Evolutionary conservation across 805 yeast species (phyloP), one percentile per base, ranked within the genome.

Genomic region (Starmerella potacharoeniae): DNA sequence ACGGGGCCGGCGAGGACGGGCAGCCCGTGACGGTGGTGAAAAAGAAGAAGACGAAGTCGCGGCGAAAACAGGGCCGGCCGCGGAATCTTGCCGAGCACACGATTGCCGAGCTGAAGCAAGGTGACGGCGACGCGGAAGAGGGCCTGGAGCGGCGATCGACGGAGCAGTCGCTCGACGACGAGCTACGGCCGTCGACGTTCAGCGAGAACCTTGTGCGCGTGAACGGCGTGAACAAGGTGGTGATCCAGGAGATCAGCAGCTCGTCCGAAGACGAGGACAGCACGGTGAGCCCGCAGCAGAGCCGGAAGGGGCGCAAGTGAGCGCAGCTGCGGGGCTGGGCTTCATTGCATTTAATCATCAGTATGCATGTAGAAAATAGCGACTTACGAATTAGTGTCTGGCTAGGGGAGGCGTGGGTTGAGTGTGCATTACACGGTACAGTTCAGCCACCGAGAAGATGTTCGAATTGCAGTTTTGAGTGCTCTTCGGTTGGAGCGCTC

Each of bases 151-250:
- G 33, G n/a, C 30, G 22, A 4, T 40, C 43, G 6, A 40, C 45
- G 8, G 45, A 42, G n/a, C 33, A 42, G 33, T 11, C 42, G 48
- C 33, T 22, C 29, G 53, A 65, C 59, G 64, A 64, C 36, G 55
- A 52, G 31, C 61, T 55, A 44, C 59, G 66, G 28, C 62, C 82
- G 10, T 82, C 82, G 16, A 83, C 91, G 8, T 82, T 88, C 53
- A 77, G 86, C 53, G 96, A 88, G 69, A 81, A 86, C 42, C 83
- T 88, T 16, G 81, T 88, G n/a, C 84, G 83, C 51, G 84, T 84
- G 31, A 82, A 83, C 65, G 96, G 96, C 53, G 85, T 86, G 22
- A 82, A 81, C 63, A 88, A 88, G 73, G 87, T 95, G 4, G 85
- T 88, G 58, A 87, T 88, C 44, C 53, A 51, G 30, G 57, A 58